A percentile compares a stretch with the other conserved stretches of the same genome.
Conservation (phyloP, 805 yeast species). For the Spathaspora passalidarum region DNA sequence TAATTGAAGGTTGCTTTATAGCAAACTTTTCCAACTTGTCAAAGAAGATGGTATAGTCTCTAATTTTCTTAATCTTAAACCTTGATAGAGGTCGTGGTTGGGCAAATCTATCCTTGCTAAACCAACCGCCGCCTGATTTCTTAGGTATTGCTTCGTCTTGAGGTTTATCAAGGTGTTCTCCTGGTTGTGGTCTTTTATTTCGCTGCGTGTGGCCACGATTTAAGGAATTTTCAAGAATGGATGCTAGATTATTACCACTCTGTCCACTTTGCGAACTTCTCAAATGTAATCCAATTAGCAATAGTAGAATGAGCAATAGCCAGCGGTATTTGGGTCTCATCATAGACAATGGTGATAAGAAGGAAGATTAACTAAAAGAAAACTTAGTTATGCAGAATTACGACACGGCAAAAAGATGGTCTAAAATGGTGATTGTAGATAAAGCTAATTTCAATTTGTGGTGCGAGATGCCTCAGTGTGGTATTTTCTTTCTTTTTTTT, state of each 20-base stretch:
- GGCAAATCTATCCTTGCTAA: background rate
- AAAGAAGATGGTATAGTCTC: slow-evolving; percentile 31
- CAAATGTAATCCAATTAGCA: background rate
- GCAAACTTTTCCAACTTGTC: slow-evolving; percentile 27
- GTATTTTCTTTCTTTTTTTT: no score
- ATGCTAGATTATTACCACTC: background rate
- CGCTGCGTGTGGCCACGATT: background rate
- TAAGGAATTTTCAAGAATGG: background rate
- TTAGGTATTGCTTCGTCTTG: background rate
- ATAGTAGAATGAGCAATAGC: background rate
- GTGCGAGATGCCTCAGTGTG: no score
- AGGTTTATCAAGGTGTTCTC: background rate
- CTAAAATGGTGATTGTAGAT: no score
- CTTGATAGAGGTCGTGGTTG: background rate
- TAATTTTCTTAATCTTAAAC: slow-evolving; percentile 4
- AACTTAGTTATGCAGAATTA: no score
- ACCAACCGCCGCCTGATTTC: background rate
- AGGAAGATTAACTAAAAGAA: no score
- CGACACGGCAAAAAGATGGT: no score
- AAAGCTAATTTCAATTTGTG: no score
- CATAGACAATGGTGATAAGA: no score
- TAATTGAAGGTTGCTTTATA: slow-evolving; percentile 41
- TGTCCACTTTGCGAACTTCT: background rate
- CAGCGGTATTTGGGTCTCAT: background rate
- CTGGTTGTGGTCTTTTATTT: background rate